Evolutionary conservation across 192 early-diverging fungal species (phyloP), one percentile per base, ranked within the genome.

Genomic region (Physocladia obscura): DNA sequence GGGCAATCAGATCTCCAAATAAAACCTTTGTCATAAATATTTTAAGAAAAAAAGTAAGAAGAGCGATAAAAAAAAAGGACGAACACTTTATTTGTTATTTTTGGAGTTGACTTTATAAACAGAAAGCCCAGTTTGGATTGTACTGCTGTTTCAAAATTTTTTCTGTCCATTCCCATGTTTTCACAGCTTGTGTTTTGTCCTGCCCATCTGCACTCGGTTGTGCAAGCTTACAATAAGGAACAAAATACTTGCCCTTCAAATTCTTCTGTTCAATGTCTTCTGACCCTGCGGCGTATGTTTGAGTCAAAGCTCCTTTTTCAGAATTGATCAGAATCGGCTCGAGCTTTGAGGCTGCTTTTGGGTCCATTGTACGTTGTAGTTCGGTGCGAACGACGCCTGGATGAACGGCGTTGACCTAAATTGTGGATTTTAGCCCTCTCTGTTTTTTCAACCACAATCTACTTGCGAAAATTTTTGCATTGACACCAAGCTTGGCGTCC

Each of bases 401-500:
- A 62, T 87, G 77, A 2, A 83, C 36, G 37, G 72, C 59, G 75
- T 88, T 84, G 0, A 81, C 81, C 52, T 76, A 79, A 22, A 88
- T 69, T 50, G 3, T 34, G 5, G 29, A 50, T 69, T 88, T 79
- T 0, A 71, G n/a, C n/a, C n/a, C n/a, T n/a, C n/a, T n/a, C n/a
- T n/a, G n/a, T n/a, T n/a, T n/a, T n/a, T n/a, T n/a, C n/a, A n/a
- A n/a, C n/a, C n/a, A n/a, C n/a, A n/a, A n/a, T n/a, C n/a, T n/a
- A n/a, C n/a, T n/a, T n/a, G n/a, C n/a, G n/a, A n/a, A n/a, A n/a
- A n/a, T n/a, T n/a, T n/a, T n/a, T n/a, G n/a, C n/a, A n/a, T n/a
- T n/a, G n/a, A n/a, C n/a, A n/a, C 80, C 34, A 79, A 60, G 35
- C 76, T 84, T 65, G 2, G 55, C 72, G 13, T 58, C 52, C 1